phyloP scores from a whole-genome alignment of 805 yeast species.

The Komagataella kurtzmanii region DNA sequence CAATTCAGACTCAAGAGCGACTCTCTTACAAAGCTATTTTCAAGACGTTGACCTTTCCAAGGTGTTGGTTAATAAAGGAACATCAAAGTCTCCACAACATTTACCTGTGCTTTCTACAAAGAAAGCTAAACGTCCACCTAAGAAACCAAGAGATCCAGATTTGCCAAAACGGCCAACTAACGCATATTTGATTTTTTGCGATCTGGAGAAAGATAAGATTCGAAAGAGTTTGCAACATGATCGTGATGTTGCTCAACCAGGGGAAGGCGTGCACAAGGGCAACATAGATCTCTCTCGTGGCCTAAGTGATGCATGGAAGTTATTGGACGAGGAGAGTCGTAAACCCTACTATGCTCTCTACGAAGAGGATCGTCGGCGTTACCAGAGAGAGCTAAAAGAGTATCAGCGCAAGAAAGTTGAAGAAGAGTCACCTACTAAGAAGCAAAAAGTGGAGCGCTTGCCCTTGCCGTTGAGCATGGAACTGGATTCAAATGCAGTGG shows the following conservation, averaged over 20 bases:
- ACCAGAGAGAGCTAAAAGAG: constrained; percentile 55
- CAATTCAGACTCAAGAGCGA: background rate
- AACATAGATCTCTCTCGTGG: constrained; percentile 59
- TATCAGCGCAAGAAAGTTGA: constrained; percentile 10
- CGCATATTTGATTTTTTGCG: constrained; percentile 82
- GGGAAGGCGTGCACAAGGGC: constrained; percentile 25
- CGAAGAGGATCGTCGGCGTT: constrained; percentile 68
- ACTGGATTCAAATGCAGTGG: background rate
- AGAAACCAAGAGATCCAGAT: constrained; percentile 59
- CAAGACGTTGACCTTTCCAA: constrained; percentile 11
- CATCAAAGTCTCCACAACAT: background rate
- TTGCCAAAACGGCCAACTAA: constrained; percentile 84
- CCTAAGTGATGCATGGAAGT: constrained; percentile 80
- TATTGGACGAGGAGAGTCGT: constrained; percentile 51
- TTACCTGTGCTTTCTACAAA: constrained; percentile 13
- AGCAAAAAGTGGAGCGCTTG: background rate
- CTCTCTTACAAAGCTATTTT: constrained; percentile 14
- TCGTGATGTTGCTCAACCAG: constrained; percentile 32
- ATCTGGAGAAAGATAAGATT: constrained; percentile 65
- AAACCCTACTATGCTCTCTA: constrained; percentile 64
- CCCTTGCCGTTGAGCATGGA: background rate
- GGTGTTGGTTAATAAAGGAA: constrained; percentile 8
- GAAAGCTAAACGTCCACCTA: constrained; percentile 16
- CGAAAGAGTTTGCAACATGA: constrained; percentile 17
- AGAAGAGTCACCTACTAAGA: background rate